Evolutionary conservation across 306 rosid species (phyloP), one percentile per base, ranked within the genome.

Genomic region (Calophaca sinica): DNA sequence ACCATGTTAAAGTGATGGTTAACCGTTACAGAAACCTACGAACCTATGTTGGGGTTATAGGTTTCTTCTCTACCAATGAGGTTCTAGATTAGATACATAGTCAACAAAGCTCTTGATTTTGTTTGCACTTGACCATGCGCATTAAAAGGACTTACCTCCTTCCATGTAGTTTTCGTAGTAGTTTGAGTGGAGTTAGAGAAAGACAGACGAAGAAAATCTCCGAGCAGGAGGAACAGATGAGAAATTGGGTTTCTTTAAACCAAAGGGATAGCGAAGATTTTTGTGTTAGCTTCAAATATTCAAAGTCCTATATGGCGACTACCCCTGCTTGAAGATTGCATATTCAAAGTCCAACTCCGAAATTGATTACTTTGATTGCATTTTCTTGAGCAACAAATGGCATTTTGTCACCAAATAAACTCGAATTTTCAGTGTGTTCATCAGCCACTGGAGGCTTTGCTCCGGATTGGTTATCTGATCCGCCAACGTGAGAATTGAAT

Each of bases 171-270:
- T 87, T 82, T 88, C 88, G 50, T 67, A 68, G 96, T 88, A 64
- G 97, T 87, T 88, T 81, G 80, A 84, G 96, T 89, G 97, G 96
- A 84, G 83, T 58, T 84, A 46, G 93, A 88, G 89, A 86, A 76
- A 69, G 96, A 93, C 85, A 82, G 65, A 53, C 45, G 31, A 71
- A 13, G 76, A 58, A 41, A 28, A 57, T 51, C 58, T 20, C 6
- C 5, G 29, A 38, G n/a, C 2, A 12, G 4, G 11, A 66, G 66
- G 32, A 60, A 5, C 38, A 20, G 52, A 49, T 68, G 31, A 80
- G 61, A 42, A 28, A 35, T 31, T 35, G 10, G 67, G 29, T 89
- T 86, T 33, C 97, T 93, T 91, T 14, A 46, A 77, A 78, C 59
- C 83, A 14, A 93, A 88, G 96, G 87, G 82, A 88, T 84, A 32